Percentiles rank a stretch among this genome's conserved stretches.
phyloP scores from a whole-genome alignment of 2,329 filamentous ascomycete genomes.

The Madurella mycetomatis region DNA sequence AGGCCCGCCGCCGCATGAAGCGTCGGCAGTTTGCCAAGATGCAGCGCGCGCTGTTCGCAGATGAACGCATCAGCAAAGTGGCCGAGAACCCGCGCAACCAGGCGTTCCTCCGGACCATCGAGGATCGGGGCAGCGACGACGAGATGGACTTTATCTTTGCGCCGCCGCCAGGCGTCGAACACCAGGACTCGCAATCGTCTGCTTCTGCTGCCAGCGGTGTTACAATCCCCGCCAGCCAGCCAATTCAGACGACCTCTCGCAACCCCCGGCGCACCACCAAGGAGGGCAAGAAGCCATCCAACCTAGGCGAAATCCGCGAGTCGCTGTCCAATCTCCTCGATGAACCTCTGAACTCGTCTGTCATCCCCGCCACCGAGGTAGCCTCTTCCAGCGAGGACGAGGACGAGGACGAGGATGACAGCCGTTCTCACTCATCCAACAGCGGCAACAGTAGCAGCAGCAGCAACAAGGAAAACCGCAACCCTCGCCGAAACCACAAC shows the following conservation, averaged over 20 bases:
- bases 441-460: conserved; percentile 6
- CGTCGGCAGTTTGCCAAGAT: conserved; percentile 85
- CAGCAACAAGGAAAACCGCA: conserved; percentile 49
- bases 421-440: conserved; percentile 17
- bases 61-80: conserved; percentile 87
- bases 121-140: conserved; percentile 72
- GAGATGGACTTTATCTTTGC: conserved; percentile 65
- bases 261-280: conserved; percentile 51
- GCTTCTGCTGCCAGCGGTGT: conserved; percentile 28
- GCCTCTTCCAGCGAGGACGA: conserved; percentile 50
- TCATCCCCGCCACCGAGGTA: conserved; percentile 45
- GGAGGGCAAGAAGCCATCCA: conserved; percentile 62
- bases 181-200: conserved; percentile 37
- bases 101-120: conserved; percentile 85
- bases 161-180: conserved; percentile 37
- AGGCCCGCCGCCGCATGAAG: conserved; percentile 73
- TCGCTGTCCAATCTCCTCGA: conserved; percentile 82
- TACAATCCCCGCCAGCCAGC: conserved; percentile 48
- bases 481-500: conserved; percentile 35
- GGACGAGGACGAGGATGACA: conserved; percentile 40
- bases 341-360: conserved; percentile 46
- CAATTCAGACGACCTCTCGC: conserved; percentile 34
- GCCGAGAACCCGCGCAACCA: conserved; percentile 83
- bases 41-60: conserved; percentile 79
- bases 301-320: conserved; percentile 75